phyloP scores from a whole-genome alignment of 805 yeast species.

The Kluyveromyces lactis region DNA sequence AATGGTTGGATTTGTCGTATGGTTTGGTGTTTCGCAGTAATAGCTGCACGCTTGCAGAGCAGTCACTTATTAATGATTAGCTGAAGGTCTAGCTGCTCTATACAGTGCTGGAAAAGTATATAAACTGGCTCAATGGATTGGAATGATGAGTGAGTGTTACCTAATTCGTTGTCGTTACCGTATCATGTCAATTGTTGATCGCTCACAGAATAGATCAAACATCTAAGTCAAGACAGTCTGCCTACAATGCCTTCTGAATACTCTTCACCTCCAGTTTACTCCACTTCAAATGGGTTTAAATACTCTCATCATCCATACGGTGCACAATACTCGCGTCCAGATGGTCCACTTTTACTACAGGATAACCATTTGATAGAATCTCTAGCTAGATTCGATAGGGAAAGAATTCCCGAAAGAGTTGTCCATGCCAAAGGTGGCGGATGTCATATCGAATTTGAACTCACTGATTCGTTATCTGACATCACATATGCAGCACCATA shows the following conservation, averaged over 20 bases:
- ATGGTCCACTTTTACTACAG: constrained; percentile 51
- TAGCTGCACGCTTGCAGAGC: too few species aligned
- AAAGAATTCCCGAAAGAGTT: constrained; percentile 58
- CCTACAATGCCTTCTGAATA: too few species aligned
- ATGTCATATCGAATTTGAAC: constrained; percentile 50
- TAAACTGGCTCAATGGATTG: too few species aligned
- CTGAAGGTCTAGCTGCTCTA: too few species aligned
- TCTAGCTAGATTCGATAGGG: constrained; percentile 54
- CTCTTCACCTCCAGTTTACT: constrained; percentile 13
- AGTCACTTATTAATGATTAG: not conserved
- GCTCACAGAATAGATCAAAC: too few species aligned
- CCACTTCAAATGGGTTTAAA: constrained; percentile 50
- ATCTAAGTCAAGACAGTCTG: too few species aligned
- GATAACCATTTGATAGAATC: constrained; percentile 50
- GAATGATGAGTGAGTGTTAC: too few species aligned
- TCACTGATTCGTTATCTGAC: constrained; percentile 49
- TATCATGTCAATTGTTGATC: too few species aligned
- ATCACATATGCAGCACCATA: constrained; percentile 38
- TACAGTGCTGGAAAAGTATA: too few species aligned
- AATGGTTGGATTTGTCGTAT: too few species aligned
- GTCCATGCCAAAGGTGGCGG: constrained; percentile 65
- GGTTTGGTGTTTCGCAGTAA: too few species aligned
- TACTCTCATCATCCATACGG: constrained; percentile 45
- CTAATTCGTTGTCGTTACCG: too few species aligned
- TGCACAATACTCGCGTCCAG: constrained; percentile 43